phyloP scores from a whole-genome alignment of 176 grass and related monocot species.

The Cenchrus americanus region DNA sequence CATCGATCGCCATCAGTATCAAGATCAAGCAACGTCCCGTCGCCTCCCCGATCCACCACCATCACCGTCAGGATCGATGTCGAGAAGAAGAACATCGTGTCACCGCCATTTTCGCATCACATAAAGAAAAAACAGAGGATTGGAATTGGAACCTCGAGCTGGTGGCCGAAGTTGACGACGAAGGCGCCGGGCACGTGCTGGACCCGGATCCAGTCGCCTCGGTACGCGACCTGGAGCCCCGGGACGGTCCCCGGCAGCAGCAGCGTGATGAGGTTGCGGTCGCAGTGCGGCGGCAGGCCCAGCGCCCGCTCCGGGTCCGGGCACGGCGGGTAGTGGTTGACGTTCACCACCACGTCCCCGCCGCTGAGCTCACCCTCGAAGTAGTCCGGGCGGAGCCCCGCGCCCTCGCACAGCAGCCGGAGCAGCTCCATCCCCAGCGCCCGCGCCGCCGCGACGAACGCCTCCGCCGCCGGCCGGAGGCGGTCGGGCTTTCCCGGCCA shows the following conservation, averaged over 20 bases:
- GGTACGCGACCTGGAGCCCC: constrained; percentile 61
- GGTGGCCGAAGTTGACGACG: constrained; percentile 72
- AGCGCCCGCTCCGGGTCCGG: constrained; percentile 69
- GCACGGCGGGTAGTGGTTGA: constrained; percentile 72
- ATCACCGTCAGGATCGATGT: neutral
- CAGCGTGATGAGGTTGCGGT: constrained; percentile 68
- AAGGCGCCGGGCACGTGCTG: constrained; percentile 49
- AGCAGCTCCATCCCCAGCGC: constrained; percentile 62
- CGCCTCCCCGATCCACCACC: too few relatives aligned
- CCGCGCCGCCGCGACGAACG: constrained; percentile 52
- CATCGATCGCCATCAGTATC: neutral
- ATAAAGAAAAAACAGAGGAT: neutral
- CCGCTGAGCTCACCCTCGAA: constrained; percentile 59
- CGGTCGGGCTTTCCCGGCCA: constrained; percentile 67
- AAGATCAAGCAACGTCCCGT: neutral
- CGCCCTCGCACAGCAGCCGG: constrained; percentile 61
- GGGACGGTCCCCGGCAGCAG: constrained; percentile 54
- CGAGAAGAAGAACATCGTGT: too few relatives aligned
- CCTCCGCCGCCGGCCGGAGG: constrained; percentile 49
- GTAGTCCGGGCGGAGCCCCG: constrained; percentile 56
- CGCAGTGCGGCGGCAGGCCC: constrained; percentile 74
- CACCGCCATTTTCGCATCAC: neutral
- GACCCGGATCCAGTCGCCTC: constrained; percentile 55
- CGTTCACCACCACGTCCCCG: constrained; percentile 65
- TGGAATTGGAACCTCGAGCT: constrained; percentile 42